Evolutionary conservation across 345 rosid species (phyloP).

Genomic region (Geranium brycei): DNA sequence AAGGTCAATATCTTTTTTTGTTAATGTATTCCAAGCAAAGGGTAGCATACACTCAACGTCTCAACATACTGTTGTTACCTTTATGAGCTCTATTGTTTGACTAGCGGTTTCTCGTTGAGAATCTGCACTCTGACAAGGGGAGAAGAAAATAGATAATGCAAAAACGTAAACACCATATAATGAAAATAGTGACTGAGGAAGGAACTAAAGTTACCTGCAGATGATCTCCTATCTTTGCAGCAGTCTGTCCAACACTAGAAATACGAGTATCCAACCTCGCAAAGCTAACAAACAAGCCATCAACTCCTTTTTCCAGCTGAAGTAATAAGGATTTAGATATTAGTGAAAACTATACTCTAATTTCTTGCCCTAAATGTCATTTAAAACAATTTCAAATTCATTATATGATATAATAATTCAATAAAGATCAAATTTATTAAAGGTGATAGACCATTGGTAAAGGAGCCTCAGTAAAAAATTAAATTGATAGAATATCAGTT

Average conservation of each 20-base stretch:
- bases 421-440: not conserved
- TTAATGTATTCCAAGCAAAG: not conserved
- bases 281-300: constrained; percentile 84
- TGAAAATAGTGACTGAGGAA: not conserved
- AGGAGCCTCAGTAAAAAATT: not conserved
- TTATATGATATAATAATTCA: not conserved
- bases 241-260: constrained; percentile 98
- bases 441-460: too few relatives aligned
- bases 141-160: constrained; percentile 1
- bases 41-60: constrained; percentile 1
- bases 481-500: not conserved
- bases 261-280: constrained; percentile 86
- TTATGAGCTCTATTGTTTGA: constrained; percentile 92
- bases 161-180: not conserved
- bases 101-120: constrained; percentile 98
- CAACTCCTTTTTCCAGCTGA: constrained; percentile 90
- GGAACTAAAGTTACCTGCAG: constrained; percentile 47
- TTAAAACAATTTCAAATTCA: not conserved
- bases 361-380: not conserved
- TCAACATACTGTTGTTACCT: constrained; percentile 32
- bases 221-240: constrained; percentile 99
- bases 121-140: constrained; percentile 78
- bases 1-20: constrained; percentile 11
- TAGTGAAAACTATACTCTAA: not conserved
- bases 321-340: constrained; percentile 10